phyloP scores from a whole-genome alignment of 148 eudicot genomes.

The Rhododendron mucronatum region DNA sequence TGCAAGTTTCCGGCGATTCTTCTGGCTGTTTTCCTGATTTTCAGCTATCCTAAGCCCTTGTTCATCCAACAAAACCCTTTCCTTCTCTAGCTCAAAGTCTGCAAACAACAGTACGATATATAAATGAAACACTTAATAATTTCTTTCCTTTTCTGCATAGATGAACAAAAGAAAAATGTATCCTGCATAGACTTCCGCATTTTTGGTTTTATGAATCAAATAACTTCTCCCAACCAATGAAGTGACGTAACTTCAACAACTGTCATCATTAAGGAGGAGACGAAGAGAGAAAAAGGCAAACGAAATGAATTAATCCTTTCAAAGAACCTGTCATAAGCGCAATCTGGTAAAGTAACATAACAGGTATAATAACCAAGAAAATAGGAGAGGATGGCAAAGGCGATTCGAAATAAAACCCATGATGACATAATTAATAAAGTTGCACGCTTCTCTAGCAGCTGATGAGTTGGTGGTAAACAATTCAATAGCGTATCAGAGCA shows the following conservation, averaged over 20 bases:
- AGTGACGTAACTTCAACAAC: not conserved
- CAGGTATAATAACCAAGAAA: not conserved
- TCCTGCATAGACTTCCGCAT: not conserved
- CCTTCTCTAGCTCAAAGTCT: conserved; percentile 98
- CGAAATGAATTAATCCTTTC: not conserved
- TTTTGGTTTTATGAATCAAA: not conserved
- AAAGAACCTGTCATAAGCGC: not conserved
- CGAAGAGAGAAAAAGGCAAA: not conserved
- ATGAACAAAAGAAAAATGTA: not conserved
- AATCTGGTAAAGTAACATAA: not conserved
- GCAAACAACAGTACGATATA: conserved; percentile 12
- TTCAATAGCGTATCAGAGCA: not conserved
- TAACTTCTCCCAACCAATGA: not conserved
- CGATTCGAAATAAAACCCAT: not conserved
- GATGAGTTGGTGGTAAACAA: not conserved
- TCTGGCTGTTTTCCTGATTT: conserved; percentile 95
- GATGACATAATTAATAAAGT: not conserved
- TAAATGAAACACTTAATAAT: not conserved
- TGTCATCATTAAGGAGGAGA: not conserved
- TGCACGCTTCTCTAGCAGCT: not conserved
- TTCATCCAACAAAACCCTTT: conserved; percentile 83
- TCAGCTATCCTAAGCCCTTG: conserved; percentile 97
- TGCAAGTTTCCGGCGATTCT: conserved; percentile 91
- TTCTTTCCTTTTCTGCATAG: not conserved
- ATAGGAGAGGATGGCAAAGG: not conserved